Percentiles rank a stretch among this genome's conserved stretches.
phyloP scores from a whole-genome alignment of 2,329 filamentous ascomycete species.

The Seiridium cupressi region DNA sequence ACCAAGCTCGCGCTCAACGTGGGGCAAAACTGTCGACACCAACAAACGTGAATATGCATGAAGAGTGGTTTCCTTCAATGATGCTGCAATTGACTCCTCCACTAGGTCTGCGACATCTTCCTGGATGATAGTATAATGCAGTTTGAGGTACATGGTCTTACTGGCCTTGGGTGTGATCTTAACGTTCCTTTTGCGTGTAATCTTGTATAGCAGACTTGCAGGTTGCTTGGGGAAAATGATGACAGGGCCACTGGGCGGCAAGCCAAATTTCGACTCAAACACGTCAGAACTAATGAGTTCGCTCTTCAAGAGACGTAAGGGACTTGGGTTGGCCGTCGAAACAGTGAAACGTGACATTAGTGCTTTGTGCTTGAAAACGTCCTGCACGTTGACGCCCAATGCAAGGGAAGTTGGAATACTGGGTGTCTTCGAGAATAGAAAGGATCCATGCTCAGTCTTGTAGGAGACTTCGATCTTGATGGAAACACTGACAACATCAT shows the following conservation, averaged over 20 bases:
- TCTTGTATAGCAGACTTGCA: conserved; percentile 76
- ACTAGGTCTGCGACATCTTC: conserved; percentile 64
- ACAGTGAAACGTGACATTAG: conserved; percentile 91
- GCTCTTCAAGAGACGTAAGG: conserved; percentile 71
- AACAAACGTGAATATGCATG: conserved; percentile 46
- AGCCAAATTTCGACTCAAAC: conserved; percentile 63
- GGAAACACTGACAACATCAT: conserved; percentile 67
- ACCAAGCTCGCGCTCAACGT: conserved; percentile 42
- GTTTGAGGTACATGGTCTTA: conserved; percentile 62
- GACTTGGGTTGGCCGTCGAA: conserved; percentile 73
- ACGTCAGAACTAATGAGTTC: conserved; percentile 68
- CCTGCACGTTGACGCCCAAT: conserved; percentile 93
- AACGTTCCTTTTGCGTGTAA: conserved; percentile 52
- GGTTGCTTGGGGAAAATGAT: conserved; percentile 80
- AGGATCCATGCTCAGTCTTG: conserved; percentile 62
- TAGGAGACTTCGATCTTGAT: conserved; percentile 77
- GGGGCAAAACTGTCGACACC: conserved; percentile 39
- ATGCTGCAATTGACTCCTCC: conserved; percentile 37
- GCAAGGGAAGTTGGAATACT: conserved; percentile 73
- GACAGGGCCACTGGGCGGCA: conserved; percentile 49
- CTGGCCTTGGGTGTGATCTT: conserved; percentile 31
- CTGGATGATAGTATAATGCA: conserved; percentile 75
- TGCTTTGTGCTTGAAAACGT: conserved; percentile 81
- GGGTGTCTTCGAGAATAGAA: conserved; percentile 61
- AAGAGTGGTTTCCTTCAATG: conserved; percentile 39